Evolutionary conservation across 306 rosid species (phyloP).

Genomic region (Delonix regia): DNA sequence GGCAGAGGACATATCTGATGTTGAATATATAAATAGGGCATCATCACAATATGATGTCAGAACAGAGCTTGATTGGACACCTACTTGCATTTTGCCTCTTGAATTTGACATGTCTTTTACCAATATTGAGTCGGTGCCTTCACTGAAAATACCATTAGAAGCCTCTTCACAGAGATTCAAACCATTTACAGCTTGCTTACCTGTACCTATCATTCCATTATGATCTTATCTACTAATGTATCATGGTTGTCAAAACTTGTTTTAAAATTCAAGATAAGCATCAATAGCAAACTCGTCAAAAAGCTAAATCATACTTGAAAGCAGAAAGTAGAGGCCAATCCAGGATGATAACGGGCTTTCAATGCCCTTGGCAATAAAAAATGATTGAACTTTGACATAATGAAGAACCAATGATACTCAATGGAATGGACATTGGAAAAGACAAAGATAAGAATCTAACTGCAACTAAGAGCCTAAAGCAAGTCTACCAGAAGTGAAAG

Average conservation of each 20-base stretch:
- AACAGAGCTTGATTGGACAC: conserved; percentile 35
- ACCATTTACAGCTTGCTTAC: conserved; percentile 40
- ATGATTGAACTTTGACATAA: neutral
- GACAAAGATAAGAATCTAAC: conserved; percentile 7
- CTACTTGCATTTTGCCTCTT: conserved; percentile 17
- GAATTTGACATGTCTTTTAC: conserved; percentile 43
- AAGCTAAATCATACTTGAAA: conserved; percentile 16
- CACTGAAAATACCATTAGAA: conserved; percentile 25
- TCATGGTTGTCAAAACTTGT: neutral
- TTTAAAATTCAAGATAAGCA: conserved; percentile 9
- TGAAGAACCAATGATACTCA: conserved; percentile 3
- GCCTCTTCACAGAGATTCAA: conserved; percentile 31
- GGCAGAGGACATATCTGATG: conserved; percentile 33
- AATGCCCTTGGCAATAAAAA: neutral
- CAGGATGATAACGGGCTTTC: conserved; percentile 19
- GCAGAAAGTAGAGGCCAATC: neutral
- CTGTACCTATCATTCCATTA: conserved; percentile 44
- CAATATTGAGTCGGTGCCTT: conserved; percentile 8
- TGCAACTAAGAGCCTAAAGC: conserved; percentile 13
- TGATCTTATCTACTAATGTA: neutral
- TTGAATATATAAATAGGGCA: conserved; percentile 39
- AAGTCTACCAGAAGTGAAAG: conserved; percentile 3
- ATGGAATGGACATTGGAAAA: neutral
- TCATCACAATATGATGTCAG: conserved; percentile 32
- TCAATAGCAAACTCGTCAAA: conserved; percentile 8